Evolutionary conservation across 306 rosid genomes (phyloP).

Genomic region (Arachis stenosperma): DNA sequence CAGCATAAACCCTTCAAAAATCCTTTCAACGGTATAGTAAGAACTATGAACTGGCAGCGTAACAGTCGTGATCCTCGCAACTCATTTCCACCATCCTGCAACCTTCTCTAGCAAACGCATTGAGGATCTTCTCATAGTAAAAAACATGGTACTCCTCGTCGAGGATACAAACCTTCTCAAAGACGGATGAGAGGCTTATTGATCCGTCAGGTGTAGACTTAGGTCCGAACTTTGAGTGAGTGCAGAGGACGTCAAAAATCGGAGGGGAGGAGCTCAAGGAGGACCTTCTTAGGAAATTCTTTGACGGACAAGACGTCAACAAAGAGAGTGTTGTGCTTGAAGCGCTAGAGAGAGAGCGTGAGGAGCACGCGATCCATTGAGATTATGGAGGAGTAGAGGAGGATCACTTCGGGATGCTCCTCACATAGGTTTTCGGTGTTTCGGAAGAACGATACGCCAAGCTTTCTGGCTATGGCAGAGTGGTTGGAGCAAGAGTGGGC

Average conservation of each 20-base stretch:
- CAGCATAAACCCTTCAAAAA: slow-evolving; percentile 59
- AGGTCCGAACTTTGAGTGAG: slow-evolving; percentile 97
- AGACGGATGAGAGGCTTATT: slow-evolving; percentile 57
- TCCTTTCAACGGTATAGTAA: slow-evolving; percentile 87
- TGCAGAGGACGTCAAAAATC: slow-evolving; percentile 76
- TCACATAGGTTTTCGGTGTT: slow-evolving; percentile 82
- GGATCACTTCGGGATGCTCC: slow-evolving; percentile 87
- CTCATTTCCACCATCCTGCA: slow-evolving; percentile 81
- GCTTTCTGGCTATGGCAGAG: slow-evolving; percentile 45
- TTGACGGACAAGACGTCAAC: slow-evolving; percentile 92
- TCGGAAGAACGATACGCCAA: slow-evolving; percentile 61
- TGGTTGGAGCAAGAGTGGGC: slow-evolving; percentile 74
- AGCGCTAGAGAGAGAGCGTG: slow-evolving; percentile 73
- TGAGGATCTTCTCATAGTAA: slow-evolving; percentile 58
- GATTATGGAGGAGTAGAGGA: slow-evolving; percentile 79
- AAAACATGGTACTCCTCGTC: slow-evolving; percentile 49
- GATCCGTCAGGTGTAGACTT: slow-evolving; percentile 61
- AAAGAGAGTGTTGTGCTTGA: slow-evolving; percentile 79
- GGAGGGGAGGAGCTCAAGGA: slow-evolving; percentile 66
- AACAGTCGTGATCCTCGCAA: slow-evolving; percentile 68
- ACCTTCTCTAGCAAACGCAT: slow-evolving; percentile 68
- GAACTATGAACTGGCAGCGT: slow-evolving; percentile 75
- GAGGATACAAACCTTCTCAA: slow-evolving; percentile 70
- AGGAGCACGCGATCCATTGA: slow-evolving; percentile 75
- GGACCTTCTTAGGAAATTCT: slow-evolving; percentile 79